Evolutionary conservation across 139 green algal genomes (phyloP).

Genomic region (Coelastrella sp.): DNA sequence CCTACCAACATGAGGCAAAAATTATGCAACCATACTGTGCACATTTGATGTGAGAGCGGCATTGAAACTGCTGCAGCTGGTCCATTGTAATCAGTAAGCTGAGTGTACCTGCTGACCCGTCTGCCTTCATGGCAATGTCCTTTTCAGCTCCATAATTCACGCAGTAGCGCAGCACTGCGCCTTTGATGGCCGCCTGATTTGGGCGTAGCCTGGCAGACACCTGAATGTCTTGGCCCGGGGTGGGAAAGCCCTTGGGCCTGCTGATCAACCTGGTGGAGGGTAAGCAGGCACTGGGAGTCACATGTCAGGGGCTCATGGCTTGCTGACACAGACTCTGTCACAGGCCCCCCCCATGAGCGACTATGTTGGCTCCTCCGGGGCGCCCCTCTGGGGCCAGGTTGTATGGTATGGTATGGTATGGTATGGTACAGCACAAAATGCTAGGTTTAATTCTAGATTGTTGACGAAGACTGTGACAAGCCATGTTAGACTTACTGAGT

Average conservation of each 20-base stretch:
- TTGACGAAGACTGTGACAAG: too few relatives aligned
- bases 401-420: too few relatives aligned
- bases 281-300: neutral
- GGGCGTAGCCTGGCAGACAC: neutral
- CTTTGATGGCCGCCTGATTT: neutral
- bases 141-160: constrained; percentile 46
- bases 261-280: neutral
- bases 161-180: constrained; percentile 6
- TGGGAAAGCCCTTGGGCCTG: neutral
- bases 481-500: too few relatives aligned
- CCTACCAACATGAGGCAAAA: neutral
- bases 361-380: too few relatives aligned
- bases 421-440: too few relatives aligned
- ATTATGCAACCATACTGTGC: neutral
- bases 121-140: neutral
- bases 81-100: neutral
- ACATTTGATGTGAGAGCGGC: neutral
- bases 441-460: too few relatives aligned
- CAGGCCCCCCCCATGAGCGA: too few relatives aligned
- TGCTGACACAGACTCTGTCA: too few relatives aligned
- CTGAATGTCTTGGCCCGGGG: neutral
- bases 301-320: too few relatives aligned
- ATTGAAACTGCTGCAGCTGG: too few relatives aligned
- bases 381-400: too few relatives aligned
- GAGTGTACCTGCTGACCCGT: neutral